Evolutionary conservation across 2,329 filamentous ascomycete genomes (phyloP).

Genomic region (Clonostachys byssicola): DNA sequence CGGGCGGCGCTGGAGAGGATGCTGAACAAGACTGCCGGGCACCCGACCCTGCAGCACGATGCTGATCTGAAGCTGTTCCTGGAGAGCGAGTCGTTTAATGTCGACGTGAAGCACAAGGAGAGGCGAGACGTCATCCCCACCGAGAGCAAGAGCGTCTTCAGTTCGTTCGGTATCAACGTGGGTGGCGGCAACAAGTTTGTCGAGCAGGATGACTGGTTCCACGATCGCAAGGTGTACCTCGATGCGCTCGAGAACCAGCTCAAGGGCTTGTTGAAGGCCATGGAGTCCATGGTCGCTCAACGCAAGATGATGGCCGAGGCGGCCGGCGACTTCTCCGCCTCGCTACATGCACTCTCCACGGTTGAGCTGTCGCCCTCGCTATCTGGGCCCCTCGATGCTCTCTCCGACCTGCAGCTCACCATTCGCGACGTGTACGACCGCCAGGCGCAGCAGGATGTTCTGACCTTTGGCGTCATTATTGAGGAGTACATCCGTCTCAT

Average conservation of each 20-base stretch:
- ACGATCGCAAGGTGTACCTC: constrained; percentile 90
- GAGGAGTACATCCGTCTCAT: constrained; percentile 98
- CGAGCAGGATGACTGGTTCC: constrained; percentile 99
- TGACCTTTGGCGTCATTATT: constrained; percentile 95
- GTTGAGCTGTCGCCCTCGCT: constrained; percentile 89
- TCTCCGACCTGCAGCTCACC: constrained; percentile 89
- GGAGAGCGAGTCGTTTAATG: constrained; percentile 92
- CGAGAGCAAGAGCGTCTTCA: constrained; percentile 92
- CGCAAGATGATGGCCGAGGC: constrained; percentile 92
- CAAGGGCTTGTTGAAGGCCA: constrained; percentile 85
- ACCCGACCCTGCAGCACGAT: constrained; percentile 89
- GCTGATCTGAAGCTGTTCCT: constrained; percentile 92
- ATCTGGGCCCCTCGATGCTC: constrained; percentile 82
- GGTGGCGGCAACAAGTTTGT: constrained; percentile 84
- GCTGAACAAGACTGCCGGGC: constrained; percentile 91
- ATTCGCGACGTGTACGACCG: constrained; percentile 94
- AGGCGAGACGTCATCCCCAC: constrained; percentile 79
- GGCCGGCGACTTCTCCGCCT: constrained; percentile 88
- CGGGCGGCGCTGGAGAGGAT: constrained; percentile 92
- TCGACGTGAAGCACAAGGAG: constrained; percentile 97
- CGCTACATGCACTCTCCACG: constrained; percentile 84
- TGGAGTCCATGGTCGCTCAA: constrained; percentile 88
- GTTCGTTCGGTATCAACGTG: constrained; percentile 75
- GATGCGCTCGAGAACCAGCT: constrained; percentile 91
- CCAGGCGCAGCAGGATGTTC: constrained; percentile 92